Conservation (phyloP, 208 protist species). For the Leishmania gerbilli region DNA sequence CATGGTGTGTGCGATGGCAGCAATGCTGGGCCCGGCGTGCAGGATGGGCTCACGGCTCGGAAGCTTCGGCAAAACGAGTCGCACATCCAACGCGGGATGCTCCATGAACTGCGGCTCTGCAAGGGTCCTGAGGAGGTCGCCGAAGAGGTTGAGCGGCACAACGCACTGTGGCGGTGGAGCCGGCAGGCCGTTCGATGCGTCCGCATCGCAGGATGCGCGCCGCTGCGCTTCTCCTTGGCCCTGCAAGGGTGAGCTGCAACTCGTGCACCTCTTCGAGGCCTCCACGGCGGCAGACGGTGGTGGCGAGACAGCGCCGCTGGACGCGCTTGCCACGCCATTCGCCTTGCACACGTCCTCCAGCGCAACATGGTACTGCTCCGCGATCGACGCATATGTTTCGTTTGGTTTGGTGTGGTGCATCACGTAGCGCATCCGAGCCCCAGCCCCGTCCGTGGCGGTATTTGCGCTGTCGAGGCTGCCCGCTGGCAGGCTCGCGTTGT, state of each 20-base stretch:
- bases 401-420: conserved; percentile 38
- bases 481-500: conserved; percentile 38
- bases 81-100: conserved; percentile 48
- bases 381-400: conserved; percentile 58
- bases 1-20: conserved; percentile 48
- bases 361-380: conserved; percentile 45
- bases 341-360: conserved; percentile 26
- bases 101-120: conserved; percentile 54
- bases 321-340: conserved; percentile 4
- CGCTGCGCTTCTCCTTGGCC: background rate
- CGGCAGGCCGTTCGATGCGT: background rate
- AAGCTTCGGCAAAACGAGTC: conserved; percentile 45
- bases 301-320: background rate
- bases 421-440: conserved; percentile 34
- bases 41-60: conserved; percentile 57
- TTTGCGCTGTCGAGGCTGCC: background rate
- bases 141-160: conserved; percentile 65
- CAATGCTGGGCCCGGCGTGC: conserved; percentile 48
- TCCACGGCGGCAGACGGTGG: background rate
- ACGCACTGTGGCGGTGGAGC: conserved; percentile 33
- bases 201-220: background rate
- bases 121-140: conserved; percentile 47
- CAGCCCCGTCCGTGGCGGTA: background rate
- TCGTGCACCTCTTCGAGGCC: background rate
- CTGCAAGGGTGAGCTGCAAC: background rate